Base-by-base conservation (phyloP, 2,329 filamentous ascomycete species). In the Macrophomina tecta region DNA sequence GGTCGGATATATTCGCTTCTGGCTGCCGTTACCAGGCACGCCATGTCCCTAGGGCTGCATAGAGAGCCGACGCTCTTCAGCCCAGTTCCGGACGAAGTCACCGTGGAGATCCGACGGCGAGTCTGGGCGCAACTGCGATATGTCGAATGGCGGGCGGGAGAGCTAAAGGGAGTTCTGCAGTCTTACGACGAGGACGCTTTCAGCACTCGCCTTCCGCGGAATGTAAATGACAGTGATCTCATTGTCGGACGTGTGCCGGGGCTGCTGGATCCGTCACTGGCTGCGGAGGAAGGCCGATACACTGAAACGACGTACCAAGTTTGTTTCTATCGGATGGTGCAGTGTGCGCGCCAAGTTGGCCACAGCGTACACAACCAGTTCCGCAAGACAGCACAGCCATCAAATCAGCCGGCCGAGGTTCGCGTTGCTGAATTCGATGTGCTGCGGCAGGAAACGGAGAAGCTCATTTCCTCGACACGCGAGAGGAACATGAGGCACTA, bases 1-100 rank as follows among this genome's bases (percentile, higher is more conserved):
- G 74, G 76, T 6, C 77, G 77, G 70, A 75, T 75, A 12, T 79
- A 75, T 75, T 72, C 76, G 2, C 69, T 79, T n/a, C 70, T 78
- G 11, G 76, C 76, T n/a, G 69, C 77, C n/a, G 76, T 75, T 16
- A 73, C 73, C 18, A 73, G 77, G 12, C 76, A 78, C 30, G 76
- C 74, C 6, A 46, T 78, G 16, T 75, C 76, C 18, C 76, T 78
- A 70, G 77, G 77, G 2, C 70, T 79, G 12, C 77, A 79, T 60
- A 70, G 75, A 55, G 77, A 79, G 56, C 77, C 77, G 12, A 77
- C 76, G 2, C 67, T 78, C 2, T 78, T 79, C 46, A 42, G 69
- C 14, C 76, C 76, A 0, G 76, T 75, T 4, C 76, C 77, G 71
- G 76, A 78, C 58, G 70, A 70, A 5, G 69, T 78, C 16, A 76